These are phyloP conservation scores for Cutaneotrichosporon sp. DNA, from an alignment of 1,284 basidiomycete species.

Conservation along the genomic window DNA sequence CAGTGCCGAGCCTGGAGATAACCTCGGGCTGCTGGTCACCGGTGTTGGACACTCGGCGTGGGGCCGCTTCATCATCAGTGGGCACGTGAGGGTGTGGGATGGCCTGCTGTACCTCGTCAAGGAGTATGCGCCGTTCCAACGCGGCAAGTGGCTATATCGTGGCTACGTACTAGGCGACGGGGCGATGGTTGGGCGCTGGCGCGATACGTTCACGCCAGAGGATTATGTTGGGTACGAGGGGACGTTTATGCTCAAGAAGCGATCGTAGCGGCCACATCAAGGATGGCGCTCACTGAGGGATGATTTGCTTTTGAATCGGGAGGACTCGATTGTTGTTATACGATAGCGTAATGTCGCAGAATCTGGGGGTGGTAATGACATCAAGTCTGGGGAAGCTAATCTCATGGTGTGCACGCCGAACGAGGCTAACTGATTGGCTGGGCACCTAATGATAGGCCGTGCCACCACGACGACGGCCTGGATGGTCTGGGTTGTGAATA, in stretches of 20 bases:
- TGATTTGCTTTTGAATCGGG: no score
- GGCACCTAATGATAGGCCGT: no score
- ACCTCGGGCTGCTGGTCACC: slow-evolving; percentile 46
- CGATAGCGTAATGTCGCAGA: no score
- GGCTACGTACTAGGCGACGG: slow-evolving; percentile 48
- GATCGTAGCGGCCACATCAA: slow-evolving; percentile 2
- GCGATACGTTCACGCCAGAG: slow-evolving; percentile 48
- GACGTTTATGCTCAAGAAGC: slow-evolving; percentile 47
- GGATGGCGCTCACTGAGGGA: no score
- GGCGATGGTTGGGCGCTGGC: slow-evolving; percentile 47
- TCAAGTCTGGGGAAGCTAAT: no score
- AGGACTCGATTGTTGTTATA: no score
- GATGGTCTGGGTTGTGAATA: no score
- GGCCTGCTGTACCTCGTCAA: slow-evolving; percentile 53
- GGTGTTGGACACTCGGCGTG: slow-evolving; percentile 54
- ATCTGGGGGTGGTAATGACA: no score
- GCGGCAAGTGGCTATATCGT: slow-evolving; percentile 53
- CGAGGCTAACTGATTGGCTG: no score
- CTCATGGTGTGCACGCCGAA: no score
- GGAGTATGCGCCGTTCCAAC: slow-evolving; percentile 46
- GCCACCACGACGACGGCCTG: no score
- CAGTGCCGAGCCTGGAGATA: slow-evolving; percentile 9
- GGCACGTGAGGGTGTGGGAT: slow-evolving; percentile 53
- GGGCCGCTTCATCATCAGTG: slow-evolving; percentile 53
- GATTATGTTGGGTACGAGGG: slow-evolving; percentile 49